A percentile compares a stretch with the other conserved stretches of the same genome.
Conservation (phyloP, 108 stramenopile species). For the Cyclotella cryptica region DNA sequence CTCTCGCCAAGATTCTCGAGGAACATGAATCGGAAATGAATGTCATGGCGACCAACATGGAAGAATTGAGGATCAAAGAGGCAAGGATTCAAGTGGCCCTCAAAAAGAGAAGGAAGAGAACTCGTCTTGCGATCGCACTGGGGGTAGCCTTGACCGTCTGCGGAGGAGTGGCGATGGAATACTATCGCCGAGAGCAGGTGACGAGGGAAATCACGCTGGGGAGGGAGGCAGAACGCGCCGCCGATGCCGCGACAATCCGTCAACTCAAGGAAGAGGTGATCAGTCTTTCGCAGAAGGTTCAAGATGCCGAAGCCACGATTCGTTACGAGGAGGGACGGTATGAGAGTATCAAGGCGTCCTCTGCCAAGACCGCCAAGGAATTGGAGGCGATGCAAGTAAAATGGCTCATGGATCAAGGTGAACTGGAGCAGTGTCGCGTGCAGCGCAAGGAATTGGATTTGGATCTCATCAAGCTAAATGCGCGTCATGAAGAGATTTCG, state of each 20-base stretch:
- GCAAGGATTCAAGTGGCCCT: slow-evolving; percentile 12
- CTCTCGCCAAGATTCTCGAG: slow-evolving; percentile 46
- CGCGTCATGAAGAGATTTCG: slow-evolving; percentile 18
- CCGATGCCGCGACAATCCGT: slow-evolving; percentile 22
- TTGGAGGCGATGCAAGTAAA: slow-evolving; percentile 40
- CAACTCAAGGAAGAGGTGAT: slow-evolving; percentile 19
- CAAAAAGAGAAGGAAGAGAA: slow-evolving; percentile 37
- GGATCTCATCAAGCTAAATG: slow-evolving; percentile 17
- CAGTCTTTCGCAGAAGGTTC: slow-evolving; percentile 15
- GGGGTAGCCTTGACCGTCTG: background rate
- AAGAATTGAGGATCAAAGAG: slow-evolving; percentile 37
- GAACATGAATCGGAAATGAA: slow-evolving; percentile 54
- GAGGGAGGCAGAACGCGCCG: slow-evolving; percentile 37
- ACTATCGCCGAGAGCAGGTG: slow-evolving; percentile 30
- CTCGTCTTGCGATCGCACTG: slow-evolving; percentile 16
- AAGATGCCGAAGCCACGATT: slow-evolving; percentile 49
- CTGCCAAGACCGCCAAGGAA: slow-evolving; percentile 14
- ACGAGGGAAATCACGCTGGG: slow-evolving; percentile 36
- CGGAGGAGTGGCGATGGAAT: slow-evolving; percentile 36
- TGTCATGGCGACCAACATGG: slow-evolving; percentile 50
- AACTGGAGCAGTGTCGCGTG: slow-evolving; percentile 38
- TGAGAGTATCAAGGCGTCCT: slow-evolving; percentile 20
- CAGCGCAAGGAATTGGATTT: slow-evolving; percentile 24
- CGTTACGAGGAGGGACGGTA: slow-evolving; percentile 48
- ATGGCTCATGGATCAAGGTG: slow-evolving; percentile 30